Base-by-base conservation (phyloP, 176 grass and related monocot genomes). In the Puccinellia tenuiflora region DNA sequence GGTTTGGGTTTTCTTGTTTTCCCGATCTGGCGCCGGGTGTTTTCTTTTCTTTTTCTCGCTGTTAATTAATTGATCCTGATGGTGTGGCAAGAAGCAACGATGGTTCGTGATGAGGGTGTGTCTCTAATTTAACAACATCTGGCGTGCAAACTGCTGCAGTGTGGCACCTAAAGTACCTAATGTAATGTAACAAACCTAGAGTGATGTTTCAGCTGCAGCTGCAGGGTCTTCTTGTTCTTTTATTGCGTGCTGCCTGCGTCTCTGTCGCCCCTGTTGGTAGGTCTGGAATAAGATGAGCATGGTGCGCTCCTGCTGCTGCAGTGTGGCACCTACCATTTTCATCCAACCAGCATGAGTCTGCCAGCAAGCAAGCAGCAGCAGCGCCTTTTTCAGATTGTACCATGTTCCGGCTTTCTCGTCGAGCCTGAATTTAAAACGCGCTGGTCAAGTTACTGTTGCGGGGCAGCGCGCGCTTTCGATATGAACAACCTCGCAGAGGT, bases 81-180 rank as follows among this genome's bases (percentile, higher is more conserved):
- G 84, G 81, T 94, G 84, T 88, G 88, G 2, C 83, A 85, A 82
- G 71, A 85, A 82, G 71, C 87, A 81, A 70, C 87, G 59, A 45
- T 85, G 61, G 60, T 84, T 37, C 33, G 21, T 34, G 29, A 33
- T 12, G 24, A 2, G 25, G 79, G 65, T 79, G 53, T n/a, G 35
- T 43, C 72, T 85, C 88, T 83, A 90, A 90, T 85, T 93, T 90
- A 88, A 88, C 85, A 88, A 88, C 85, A 87, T 87, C 82, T 88
- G 85, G 78, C 76, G 68, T 73, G 68, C 68, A 83, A 13, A n/a
- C n/a, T n/a, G n/a, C n/a, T n/a, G n/a, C n/a, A n/a, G n/a, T n/a
- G n/a, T n/a, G n/a, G n/a, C n/a, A n/a, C n/a, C n/a, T n/a, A n/a
- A n/a, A n/a, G n/a, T 84, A 88, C 84, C 93, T 95, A 84, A 90